Evolutionary conservation across 139 green algal genomes (phyloP), one percentile per base, ranked within the genome.

Genomic region (Micromonas pusilla): DNA sequence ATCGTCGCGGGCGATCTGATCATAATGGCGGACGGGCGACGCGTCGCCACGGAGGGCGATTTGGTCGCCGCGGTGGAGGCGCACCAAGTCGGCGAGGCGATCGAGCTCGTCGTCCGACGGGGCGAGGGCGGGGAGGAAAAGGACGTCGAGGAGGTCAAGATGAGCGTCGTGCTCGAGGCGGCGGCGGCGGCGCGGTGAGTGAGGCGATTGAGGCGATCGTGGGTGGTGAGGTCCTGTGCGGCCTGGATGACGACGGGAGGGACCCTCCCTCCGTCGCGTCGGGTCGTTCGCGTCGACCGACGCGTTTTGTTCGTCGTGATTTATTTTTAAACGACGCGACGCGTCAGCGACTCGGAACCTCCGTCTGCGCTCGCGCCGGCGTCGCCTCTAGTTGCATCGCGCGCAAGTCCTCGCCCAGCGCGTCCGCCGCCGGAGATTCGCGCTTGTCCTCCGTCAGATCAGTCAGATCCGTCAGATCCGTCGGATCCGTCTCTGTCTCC

Each of bases 1-100:
- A 62, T 80, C 37, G 31, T 62, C 33, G 3, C 38, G 3, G 74
- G 72, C 26, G 72, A 78, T 31, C 16, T 53, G 2, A 68, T 78
- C 53, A 30, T 78, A 2, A 25, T 52, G 33, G 28, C 52, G 9
- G 32, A 78, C 31, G 72, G 53, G 1, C 28, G 25, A 31, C 28
- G 25, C 1, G 45, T 67, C 1, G 30, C 52, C 30, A 68, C 52
- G 13, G 72, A 53, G 30, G 72, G 28, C 52, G 72, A 78, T 2
- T 13, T 78, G 26, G 30, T 78, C 13, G 1, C 26, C 21, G 52
- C 53, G 2, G 52, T 78, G 13, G 72, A 78, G 52, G 1, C 20
- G 23, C 9, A 68, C 30, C 13, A 31, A 1, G 52, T 67, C 31
- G 72, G 72, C 52, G 72, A 78, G 21, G 23, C 25, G 3, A 52